Evolutionary conservation across 2,329 filamentous ascomycete species (phyloP).

Genomic region (Sporothrix humicola): DNA sequence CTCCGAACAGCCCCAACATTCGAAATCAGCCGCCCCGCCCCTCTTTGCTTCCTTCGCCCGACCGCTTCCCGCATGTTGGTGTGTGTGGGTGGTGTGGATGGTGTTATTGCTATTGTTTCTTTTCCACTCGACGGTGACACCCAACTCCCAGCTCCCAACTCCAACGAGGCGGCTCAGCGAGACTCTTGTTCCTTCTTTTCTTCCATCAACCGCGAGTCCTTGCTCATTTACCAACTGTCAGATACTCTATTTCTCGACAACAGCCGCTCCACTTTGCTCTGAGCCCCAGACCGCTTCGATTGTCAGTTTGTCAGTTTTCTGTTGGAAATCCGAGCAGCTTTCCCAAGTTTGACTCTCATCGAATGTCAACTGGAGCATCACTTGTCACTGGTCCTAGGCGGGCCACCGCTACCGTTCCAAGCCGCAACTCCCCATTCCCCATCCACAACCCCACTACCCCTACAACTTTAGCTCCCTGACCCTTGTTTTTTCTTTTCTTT

Average conservation of each 20-base stretch:
- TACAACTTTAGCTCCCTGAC: not conserved
- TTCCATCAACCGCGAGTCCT: not conserved
- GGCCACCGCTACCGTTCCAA: conserved; percentile 3
- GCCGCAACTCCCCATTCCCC: not conserved
- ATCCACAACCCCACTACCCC: conserved; percentile 4
- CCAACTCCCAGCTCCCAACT: not conserved
- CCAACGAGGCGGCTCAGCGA: not conserved
- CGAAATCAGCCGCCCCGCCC: conserved; percentile 8
- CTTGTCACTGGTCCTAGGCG: not conserved
- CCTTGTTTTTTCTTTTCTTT: not conserved
- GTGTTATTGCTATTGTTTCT: not conserved
- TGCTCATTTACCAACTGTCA: not conserved
- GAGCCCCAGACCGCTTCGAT: not conserved
- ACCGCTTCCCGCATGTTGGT: conserved; percentile 19
- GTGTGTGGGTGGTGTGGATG: not conserved
- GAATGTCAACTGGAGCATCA: not conserved
- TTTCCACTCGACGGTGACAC: not conserved
- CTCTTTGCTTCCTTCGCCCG: not conserved
- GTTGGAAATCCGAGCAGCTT: not conserved
- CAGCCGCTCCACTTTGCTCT: not conserved
- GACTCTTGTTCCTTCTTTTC: not conserved
- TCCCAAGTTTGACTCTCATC: not conserved
- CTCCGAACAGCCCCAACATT: conserved; percentile 20
- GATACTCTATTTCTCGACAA: not conserved
- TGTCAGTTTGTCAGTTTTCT: not conserved